phyloP scores from a whole-genome alignment of 768 basidiomycete genomes.

The Tylopilus intermedius region DNA sequence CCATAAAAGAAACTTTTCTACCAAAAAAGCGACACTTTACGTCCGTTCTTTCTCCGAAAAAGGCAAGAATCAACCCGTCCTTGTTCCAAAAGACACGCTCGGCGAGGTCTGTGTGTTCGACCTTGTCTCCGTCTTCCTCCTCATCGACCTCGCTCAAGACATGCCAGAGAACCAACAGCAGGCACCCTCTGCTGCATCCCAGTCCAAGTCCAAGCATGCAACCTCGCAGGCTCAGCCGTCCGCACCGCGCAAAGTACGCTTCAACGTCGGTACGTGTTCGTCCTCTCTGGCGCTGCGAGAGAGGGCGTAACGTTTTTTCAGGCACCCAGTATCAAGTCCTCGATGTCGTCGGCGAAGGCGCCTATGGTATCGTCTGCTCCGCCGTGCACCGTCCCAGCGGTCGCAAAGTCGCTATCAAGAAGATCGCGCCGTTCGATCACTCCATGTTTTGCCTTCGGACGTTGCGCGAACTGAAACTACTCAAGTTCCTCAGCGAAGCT shows the following conservation, averaged over 20 bases:
- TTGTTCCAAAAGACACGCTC: too few species aligned
- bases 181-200: slow-evolving; percentile 16
- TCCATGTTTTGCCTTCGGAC: slow-evolving; percentile 92
- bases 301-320: slow-evolving; percentile 19
- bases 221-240: slow-evolving; percentile 37
- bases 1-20: too few species aligned
- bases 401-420: slow-evolving; percentile 95
- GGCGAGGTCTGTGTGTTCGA: too few species aligned
- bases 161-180: slow-evolving; percentile 28
- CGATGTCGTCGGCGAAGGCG: slow-evolving; percentile 86
- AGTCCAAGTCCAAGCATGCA: slow-evolving; percentile 41
- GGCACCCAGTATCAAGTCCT: slow-evolving; percentile 80
- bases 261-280: slow-evolving; percentile 66
- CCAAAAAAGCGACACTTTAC: too few species aligned
- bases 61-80: too few species aligned
- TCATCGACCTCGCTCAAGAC: not conserved
- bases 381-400: slow-evolving; percentile 83
- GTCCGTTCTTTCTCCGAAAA: too few species aligned
- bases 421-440: slow-evolving; percentile 92
- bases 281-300: not conserved
- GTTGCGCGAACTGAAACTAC: slow-evolving; percentile 79
- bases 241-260: slow-evolving; percentile 79
- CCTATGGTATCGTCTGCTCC: slow-evolving; percentile 93
- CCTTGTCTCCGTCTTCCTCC: not conserved
- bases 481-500: slow-evolving; percentile 81